Conservation (phyloP, 352 stramenopile species). For the Globisporangium cederbergense region DNA sequence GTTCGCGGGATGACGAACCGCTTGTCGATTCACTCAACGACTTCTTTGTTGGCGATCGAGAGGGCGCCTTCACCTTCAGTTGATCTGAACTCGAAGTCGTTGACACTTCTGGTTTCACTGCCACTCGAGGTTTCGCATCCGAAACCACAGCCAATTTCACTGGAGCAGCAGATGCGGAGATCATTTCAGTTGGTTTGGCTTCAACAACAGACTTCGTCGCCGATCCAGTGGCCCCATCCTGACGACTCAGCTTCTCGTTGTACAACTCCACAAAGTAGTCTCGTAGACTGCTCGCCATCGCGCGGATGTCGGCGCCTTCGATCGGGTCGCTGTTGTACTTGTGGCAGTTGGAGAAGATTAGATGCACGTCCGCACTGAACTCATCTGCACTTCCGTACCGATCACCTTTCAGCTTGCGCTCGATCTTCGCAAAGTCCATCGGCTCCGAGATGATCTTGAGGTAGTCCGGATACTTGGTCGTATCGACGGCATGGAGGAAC, state of each 20-base stretch:
- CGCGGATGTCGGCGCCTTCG: slow-evolving; percentile 82
- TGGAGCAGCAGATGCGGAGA: neutral
- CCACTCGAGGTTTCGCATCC: slow-evolving; percentile 5
- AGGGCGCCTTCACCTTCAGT: slow-evolving; percentile 6
- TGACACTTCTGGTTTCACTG: neutral
- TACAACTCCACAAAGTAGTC: slow-evolving; percentile 82
- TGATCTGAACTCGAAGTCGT: neutral
- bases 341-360: slow-evolving; percentile 88
- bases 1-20: slow-evolving; percentile 3
- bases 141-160: neutral
- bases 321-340: slow-evolving; percentile 88
- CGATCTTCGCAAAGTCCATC: slow-evolving; percentile 88
- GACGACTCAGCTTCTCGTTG: slow-evolving; percentile 52
- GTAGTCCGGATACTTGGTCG: slow-evolving; percentile 86
- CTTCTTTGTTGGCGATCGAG: slow-evolving; percentile 24
- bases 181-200: neutral
- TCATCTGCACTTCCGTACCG: slow-evolving; percentile 73
- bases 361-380: slow-evolving; percentile 81
- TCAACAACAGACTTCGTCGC: slow-evolving; percentile 10
- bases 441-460: slow-evolving; percentile 73
- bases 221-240: slow-evolving; percentile 24
- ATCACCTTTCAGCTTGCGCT: slow-evolving; percentile 83
- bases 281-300: slow-evolving; percentile 77
- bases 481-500: slow-evolving; percentile 82
- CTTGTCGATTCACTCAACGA: slow-evolving; percentile 22